Conservation (phyloP, 1,284 basidiomycete species). For the Irpex sp. region DNA sequence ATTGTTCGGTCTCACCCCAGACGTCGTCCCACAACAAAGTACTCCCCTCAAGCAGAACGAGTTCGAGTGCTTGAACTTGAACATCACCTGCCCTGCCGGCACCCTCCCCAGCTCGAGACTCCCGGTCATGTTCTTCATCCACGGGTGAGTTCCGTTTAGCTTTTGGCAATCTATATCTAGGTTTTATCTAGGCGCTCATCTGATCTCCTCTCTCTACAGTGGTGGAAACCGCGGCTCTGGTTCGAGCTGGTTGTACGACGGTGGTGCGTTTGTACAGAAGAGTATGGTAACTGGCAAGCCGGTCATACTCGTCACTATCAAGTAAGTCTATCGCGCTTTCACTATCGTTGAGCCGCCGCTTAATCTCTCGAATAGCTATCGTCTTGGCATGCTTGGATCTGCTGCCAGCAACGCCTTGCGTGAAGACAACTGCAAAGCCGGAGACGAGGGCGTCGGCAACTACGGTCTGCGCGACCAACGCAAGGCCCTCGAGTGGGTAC, state of each 20-base stretch:
- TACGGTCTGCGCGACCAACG: conserved; percentile 74
- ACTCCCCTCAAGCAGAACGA: conserved; percentile 53
- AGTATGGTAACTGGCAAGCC: conserved; percentile 60
- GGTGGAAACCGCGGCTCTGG: conserved; percentile 69
- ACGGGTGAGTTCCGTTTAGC: conserved; percentile 46
- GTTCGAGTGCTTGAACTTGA: conserved; percentile 73
- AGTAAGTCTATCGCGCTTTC: conserved; percentile 42
- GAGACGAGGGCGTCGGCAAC: conserved; percentile 72
- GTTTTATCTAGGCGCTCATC: conserved; percentile 23
- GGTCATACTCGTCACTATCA: conserved; percentile 68
- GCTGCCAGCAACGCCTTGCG: conserved; percentile 59
- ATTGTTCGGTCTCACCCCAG: conserved; percentile 55
- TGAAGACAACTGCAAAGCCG: conserved; percentile 59
- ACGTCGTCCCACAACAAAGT: conserved; percentile 49
- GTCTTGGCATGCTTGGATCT: conserved; percentile 71
- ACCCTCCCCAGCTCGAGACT: conserved; percentile 45
- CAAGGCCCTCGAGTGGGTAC: conserved; percentile 67
- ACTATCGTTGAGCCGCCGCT: conserved; percentile 6
- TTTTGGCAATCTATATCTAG: conserved; percentile 8
- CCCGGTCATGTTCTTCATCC: conserved; percentile 78
- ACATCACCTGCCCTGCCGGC: conserved; percentile 67
- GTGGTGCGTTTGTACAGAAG: conserved; percentile 62
- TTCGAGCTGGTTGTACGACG: conserved; percentile 73
- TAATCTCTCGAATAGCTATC: conserved; percentile 46
- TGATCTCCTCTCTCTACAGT: conserved; percentile 18